Conservation (phyloP, 192 early-diverging fungal species). For the Entomortierella chlamydospora region DNA sequence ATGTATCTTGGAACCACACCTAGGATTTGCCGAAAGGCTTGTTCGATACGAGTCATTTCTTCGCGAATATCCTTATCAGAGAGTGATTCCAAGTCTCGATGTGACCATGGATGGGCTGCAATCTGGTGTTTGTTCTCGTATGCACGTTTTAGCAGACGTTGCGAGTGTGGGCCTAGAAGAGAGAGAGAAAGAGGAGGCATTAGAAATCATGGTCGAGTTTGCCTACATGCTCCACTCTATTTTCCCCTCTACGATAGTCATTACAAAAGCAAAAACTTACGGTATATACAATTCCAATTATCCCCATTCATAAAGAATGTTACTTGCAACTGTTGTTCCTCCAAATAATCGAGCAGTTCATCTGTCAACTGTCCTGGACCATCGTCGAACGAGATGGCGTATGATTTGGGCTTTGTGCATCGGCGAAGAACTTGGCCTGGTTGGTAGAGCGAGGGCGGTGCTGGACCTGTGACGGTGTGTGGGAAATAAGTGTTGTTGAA, state of each 20-base stretch:
- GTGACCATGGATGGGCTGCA: slow-evolving; percentile 70
- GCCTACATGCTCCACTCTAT: not conserved
- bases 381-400: slow-evolving; percentile 74
- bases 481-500: slow-evolving; percentile 46
- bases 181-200: not conserved
- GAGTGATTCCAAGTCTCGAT: slow-evolving; percentile 57
- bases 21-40: slow-evolving; percentile 61
- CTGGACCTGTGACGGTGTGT: slow-evolving; percentile 14
- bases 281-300: slow-evolving; percentile 55
- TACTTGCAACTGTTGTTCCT: slow-evolving; percentile 61
- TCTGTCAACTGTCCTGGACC: slow-evolving; percentile 67
- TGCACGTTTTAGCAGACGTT: slow-evolving; percentile 35
- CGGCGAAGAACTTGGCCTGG: slow-evolving; percentile 24
- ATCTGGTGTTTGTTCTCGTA: slow-evolving; percentile 67
- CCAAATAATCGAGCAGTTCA: slow-evolving; percentile 64
- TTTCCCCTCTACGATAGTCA: not conserved
- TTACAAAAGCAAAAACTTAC: slow-evolving; percentile 22
- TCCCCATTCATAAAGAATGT: slow-evolving; percentile 76
- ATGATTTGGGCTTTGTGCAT: slow-evolving; percentile 26
- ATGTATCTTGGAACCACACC: slow-evolving; percentile 68
- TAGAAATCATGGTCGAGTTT: not conserved
- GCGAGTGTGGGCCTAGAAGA: slow-evolving; percentile 31
- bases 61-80: slow-evolving; percentile 57
- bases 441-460: slow-evolving; percentile 25
- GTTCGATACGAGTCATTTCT: slow-evolving; percentile 62